Evolutionary conservation across 768 basidiomycete species (phyloP).

Genomic region (Podaxis sp.): DNA sequence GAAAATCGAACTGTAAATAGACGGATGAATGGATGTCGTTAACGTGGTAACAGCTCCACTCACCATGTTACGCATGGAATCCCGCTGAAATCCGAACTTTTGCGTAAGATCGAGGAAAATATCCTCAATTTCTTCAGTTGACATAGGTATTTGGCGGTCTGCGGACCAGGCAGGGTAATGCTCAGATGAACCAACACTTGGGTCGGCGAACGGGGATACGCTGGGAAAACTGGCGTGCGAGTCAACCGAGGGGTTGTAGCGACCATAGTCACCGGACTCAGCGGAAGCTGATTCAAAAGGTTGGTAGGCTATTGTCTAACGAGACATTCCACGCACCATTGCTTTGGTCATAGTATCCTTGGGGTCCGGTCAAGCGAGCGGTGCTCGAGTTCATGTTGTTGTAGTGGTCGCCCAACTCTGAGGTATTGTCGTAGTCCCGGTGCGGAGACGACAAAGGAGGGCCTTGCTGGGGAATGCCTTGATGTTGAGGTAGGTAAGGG

Average conservation of each 20-base stretch:
- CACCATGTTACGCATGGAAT: conserved; percentile 95
- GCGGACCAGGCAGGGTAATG: conserved; percentile 96
- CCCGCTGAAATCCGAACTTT: conserved; percentile 98
- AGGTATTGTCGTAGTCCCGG: conserved; percentile 46
- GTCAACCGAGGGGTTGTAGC: conserved; percentile 56
- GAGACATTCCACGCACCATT: conserved; percentile 21
- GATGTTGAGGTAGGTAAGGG: conserved; percentile 25
- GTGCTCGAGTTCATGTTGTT: conserved; percentile 49
- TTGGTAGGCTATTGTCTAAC: conserved; percentile 1
- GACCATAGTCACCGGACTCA: conserved; percentile 34
- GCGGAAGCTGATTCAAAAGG: conserved; percentile 14
- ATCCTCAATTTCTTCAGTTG: conserved; percentile 98
- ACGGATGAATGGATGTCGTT: conserved; percentile 6
- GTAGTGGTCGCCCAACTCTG: conserved; percentile 53
- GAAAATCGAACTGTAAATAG: conserved; percentile 79
- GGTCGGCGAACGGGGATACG: conserved; percentile 59
- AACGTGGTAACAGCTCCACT: conserved; percentile 21
- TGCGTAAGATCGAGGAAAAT: conserved; percentile 97
- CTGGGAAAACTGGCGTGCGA: conserved; percentile 60
- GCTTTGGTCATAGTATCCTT: conserved; percentile 38
- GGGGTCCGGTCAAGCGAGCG: conserved; percentile 49
- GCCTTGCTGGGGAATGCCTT: conserved; percentile 10
- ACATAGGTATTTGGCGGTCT: conserved; percentile 92
- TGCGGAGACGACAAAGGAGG: conserved; percentile 30
- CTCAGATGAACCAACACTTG: conserved; percentile 48